Conservation (phyloP, 495 filamentous ascomycete species). For the Penicillium antarcticum region DNA sequence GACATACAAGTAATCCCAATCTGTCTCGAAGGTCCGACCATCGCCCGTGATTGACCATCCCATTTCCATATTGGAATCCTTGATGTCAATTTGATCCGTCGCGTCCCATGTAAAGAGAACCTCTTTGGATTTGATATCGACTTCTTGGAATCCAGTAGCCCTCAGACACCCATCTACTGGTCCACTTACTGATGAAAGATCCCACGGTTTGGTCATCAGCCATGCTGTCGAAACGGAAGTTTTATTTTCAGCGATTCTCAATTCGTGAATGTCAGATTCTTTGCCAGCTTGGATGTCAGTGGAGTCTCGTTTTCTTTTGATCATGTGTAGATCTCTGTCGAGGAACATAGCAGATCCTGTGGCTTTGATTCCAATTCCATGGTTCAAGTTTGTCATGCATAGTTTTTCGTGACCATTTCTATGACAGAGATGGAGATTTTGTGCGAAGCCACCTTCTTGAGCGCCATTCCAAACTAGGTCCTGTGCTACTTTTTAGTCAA, state of each 20-base stretch:
- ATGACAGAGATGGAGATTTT: not conserved
- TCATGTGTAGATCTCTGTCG: not conserved
- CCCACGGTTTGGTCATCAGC: not conserved
- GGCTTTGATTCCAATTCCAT: not conserved
- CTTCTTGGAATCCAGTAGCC: not conserved
- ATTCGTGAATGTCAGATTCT: not conserved
- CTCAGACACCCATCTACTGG: too few relatives aligned
- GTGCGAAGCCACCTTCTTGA: not conserved
- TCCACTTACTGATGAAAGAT: not conserved
- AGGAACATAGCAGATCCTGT: not conserved
- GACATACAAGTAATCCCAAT: conserved; percentile 2
- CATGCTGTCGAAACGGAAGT: not conserved
- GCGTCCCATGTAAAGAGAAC: not conserved
- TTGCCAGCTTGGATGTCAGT: not conserved
- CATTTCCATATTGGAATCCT: not conserved
- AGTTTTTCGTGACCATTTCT: not conserved
- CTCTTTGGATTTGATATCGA: not conserved
- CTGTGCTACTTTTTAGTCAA: not conserved
- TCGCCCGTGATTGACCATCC: not conserved
- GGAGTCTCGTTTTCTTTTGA: not conserved
- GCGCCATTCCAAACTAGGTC: conserved; percentile 1
- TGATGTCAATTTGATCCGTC: not conserved
- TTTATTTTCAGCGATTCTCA: not conserved
- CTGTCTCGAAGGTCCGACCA: not conserved
- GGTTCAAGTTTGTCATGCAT: not conserved